Evolutionary conservation across 805 yeast genomes (phyloP).

Genomic region (Saccharomycopsis fibuligera): DNA sequence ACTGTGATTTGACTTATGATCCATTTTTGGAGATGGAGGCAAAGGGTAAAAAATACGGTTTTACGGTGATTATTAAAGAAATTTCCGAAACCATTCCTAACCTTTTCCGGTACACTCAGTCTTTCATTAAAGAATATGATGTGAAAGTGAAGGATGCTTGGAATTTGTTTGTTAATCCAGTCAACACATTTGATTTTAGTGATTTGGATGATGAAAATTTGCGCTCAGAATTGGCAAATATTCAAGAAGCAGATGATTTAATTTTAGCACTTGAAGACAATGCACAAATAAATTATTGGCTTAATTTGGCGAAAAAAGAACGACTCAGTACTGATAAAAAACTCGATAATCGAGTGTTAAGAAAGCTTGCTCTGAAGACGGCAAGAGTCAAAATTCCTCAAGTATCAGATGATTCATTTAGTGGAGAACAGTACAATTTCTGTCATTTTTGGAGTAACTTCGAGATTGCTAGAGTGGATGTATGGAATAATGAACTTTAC

Average conservation of each 20-base stretch:
- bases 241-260: constrained; percentile 25
- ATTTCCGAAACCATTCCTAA: constrained; percentile 77
- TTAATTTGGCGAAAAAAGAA: constrained; percentile 5
- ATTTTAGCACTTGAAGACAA: constrained; percentile 25
- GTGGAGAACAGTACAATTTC: constrained; percentile 62
- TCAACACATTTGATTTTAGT: constrained; percentile 28
- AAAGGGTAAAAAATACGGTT: constrained; percentile 71
- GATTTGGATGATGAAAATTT: constrained; percentile 30
- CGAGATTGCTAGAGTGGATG: constrained; percentile 79
- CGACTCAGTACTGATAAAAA: constrained; percentile 24
- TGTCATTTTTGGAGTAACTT: constrained; percentile 94
- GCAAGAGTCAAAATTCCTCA: constrained; percentile 29
- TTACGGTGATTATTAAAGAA: constrained; percentile 74
- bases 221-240: constrained; percentile 20
- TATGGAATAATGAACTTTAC: constrained; percentile 63
- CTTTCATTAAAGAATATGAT: constrained; percentile 45
- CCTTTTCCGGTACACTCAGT: constrained; percentile 64
- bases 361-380: constrained; percentile 35
- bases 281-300: constrained; percentile 25
- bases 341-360: constrained; percentile 31
- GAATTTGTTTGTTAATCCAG: constrained; percentile 52
- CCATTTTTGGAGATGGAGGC: constrained; percentile 79
- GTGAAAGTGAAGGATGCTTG: constrained; percentile 58
- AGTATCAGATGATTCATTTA: constrained; percentile 48
- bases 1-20: constrained; percentile 87